These are phyloP conservation scores for Fusarium austroafricanum DNA, from an alignment of 2,329 filamentous ascomycete species.

Conservation along the genomic window DNA sequence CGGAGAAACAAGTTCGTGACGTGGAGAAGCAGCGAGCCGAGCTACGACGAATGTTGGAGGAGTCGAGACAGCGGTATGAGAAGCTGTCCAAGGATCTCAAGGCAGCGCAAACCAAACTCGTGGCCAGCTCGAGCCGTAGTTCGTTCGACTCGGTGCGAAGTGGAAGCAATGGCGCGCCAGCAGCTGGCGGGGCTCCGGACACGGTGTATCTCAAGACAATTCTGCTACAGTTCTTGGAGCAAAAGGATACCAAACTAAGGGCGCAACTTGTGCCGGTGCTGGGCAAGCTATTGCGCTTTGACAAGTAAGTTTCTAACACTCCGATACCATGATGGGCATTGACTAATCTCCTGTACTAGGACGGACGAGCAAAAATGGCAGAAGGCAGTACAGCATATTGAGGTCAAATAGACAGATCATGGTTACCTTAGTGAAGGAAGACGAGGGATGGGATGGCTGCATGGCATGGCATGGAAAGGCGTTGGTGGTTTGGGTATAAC, in stretches of 20 bases:
- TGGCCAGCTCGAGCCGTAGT: constrained; percentile 59
- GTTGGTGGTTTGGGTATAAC: constrained; percentile 31
- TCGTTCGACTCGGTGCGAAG: constrained; percentile 54
- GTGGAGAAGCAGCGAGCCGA: constrained; percentile 85
- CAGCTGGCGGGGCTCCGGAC: constrained; percentile 54
- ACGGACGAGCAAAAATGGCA: constrained; percentile 88
- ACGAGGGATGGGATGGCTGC: neutral
- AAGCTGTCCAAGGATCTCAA: constrained; percentile 78
- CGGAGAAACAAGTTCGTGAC: constrained; percentile 85
- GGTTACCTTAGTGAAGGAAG: neutral
- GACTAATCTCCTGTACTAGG: constrained; percentile 46
- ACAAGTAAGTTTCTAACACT: constrained; percentile 68
- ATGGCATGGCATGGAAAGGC: constrained; percentile 26
- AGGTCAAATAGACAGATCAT: constrained; percentile 49
- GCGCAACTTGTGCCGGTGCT: constrained; percentile 82
- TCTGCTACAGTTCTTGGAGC: constrained; percentile 82
- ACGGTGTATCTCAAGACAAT: constrained; percentile 83
- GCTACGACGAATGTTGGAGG: constrained; percentile 79
- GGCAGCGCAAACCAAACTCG: constrained; percentile 61
- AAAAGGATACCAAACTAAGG: constrained; percentile 80
- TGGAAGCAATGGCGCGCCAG: constrained; percentile 47
- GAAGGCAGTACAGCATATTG: constrained; percentile 73
- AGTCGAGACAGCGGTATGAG: constrained; percentile 80
- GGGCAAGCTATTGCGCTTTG: constrained; percentile 80
- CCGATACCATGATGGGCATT: neutral